Base-by-base conservation (phyloP, 108 stramenopile genomes). In the Fragilariopsis cylindrus region DNA sequence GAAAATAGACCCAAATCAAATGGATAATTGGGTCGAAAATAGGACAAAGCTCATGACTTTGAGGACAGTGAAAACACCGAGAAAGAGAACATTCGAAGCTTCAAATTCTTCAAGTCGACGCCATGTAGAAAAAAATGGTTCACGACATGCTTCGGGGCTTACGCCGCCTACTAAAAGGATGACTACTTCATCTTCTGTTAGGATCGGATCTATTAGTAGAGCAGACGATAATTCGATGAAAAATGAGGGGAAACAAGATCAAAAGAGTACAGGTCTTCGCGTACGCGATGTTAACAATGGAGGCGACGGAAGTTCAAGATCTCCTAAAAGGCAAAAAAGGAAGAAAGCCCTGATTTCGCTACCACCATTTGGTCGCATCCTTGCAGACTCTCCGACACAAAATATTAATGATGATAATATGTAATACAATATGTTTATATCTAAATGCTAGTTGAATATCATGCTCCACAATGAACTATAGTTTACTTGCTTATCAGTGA, bases 11-110 rank as follows among this genome's bases (percentile, higher is more conserved):
- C 78, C 90, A 47, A 84, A 90, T 57, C 72, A 82, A 16, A 84
- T 87, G 65, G 85, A 86, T 58, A 78, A 77, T 5, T 85, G 82
- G 85, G 83, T 92, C 47, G 88, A 92, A 60, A 81, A 89, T 56
- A 71, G 85, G 60, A 95, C 90, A 6, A 87, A 85, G 16, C 85
- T 91, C 49, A 92, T 92, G 91, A 90, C 88, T 72, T 72, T 92
- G 42, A 81, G 91, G 47, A 94, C 90, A n/a, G 82, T 85, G 8
- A 70, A 87, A 56, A 42, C 84, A 42, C 78, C 60, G 53, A 56
- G 9, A 30, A 79, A 78, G 3, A 67, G 62, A 11, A 15, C 74
- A 58, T 16, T 4, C 57, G 74, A 40, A 55, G 47, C 46, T 62
- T 39, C 48, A 60, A 21, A 16, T 6, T 45, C 62, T 44, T 6